Conservation (phyloP, 2,329 filamentous ascomycete species). For the Claviceps maximensis region DNA sequence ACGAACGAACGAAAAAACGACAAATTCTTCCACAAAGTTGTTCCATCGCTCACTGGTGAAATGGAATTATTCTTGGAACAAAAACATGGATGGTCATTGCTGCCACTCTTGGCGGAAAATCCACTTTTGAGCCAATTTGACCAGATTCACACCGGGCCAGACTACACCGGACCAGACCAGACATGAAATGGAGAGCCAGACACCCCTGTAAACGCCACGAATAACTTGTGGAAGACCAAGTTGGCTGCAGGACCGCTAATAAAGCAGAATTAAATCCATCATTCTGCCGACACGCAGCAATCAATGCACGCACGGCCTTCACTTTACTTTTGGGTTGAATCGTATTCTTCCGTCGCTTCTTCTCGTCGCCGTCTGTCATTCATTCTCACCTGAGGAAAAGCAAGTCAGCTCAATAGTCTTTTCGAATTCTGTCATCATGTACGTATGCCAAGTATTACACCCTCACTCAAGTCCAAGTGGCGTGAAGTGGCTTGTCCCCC, state of each 20-base stretch:
- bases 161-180: no score
- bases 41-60: background rate
- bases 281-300: background rate
- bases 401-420: no score
- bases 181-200: background rate
- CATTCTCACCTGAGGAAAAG: background rate
- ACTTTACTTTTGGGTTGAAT: background rate
- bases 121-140: background rate
- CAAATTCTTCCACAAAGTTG: background rate
- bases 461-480: background rate
- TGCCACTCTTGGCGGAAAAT: slow-evolving; percentile 2
- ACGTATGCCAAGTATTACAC: no score
- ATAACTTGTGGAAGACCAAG: slow-evolving; percentile 6
- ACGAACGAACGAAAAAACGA: background rate
- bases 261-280: background rate
- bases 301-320: background rate
- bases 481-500: no score
- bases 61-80: background rate
- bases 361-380: background rate
- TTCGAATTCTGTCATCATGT: no score
- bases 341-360: background rate
- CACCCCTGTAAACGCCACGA: slow-evolving; percentile 4
- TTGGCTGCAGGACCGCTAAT: slow-evolving; percentile 1
- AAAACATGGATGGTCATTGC: background rate
- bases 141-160: no score